phyloP scores from a whole-genome alignment of 2,329 filamentous ascomycete species.

The Neofusicoccum umdonicola region DNA sequence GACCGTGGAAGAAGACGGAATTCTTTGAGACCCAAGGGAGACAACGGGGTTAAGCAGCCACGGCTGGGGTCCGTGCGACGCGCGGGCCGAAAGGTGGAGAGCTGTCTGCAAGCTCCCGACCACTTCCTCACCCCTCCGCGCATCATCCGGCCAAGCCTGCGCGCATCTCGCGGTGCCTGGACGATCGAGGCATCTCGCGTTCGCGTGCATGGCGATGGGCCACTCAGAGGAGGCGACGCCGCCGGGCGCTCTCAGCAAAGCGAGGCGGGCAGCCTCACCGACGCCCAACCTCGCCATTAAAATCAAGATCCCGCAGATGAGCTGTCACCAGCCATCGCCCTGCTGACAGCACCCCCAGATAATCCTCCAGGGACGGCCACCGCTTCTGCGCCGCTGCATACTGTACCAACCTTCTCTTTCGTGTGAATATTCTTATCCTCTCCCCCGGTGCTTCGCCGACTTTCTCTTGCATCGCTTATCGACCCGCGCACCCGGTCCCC shows the following conservation, averaged over 20 bases:
- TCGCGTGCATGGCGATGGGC: neutral
- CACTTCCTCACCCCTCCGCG: conserved; percentile 1
- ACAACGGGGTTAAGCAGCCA: no score
- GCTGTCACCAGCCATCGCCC: conserved; percentile 9
- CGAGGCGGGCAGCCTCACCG: conserved; percentile 1
- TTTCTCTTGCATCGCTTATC: neutral
- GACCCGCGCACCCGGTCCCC: neutral
- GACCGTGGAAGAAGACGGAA: no score
- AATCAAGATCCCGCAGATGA: neutral
- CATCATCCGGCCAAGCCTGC: conserved; percentile 5
- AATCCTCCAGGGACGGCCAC: neutral
- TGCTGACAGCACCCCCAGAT: neutral
- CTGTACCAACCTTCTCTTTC: conserved; percentile 1
- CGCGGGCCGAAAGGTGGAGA: conserved; percentile 9
- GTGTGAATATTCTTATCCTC: conserved; percentile 4
- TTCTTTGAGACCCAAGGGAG: no score
- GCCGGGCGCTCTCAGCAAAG: neutral
- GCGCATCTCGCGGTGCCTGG: conserved; percentile 1
- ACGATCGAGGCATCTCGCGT: neutral
- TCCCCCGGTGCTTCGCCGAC: neutral
- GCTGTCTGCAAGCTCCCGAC: neutral
- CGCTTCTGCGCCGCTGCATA: neutral
- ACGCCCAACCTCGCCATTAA: conserved; percentile 11
- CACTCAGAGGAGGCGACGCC: neutral
- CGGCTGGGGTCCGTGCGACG: neutral